Percentiles rank a stretch among this genome's conserved stretches.
phyloP scores from a whole-genome alignment of 139 green algal species.

The Pseudopediastrum boryanum region DNA sequence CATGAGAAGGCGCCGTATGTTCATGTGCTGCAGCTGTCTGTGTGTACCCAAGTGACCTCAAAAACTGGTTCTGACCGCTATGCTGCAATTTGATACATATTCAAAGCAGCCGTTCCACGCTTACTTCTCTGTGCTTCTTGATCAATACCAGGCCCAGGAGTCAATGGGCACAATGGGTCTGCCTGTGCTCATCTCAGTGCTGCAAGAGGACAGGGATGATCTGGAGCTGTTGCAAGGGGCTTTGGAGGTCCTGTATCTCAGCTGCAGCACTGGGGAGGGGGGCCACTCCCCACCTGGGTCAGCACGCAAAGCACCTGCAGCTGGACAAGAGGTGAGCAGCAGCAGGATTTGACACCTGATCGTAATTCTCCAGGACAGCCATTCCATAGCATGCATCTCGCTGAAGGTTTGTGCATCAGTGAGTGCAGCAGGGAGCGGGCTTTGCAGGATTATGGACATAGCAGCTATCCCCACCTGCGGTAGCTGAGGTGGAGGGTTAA shows the following conservation, averaged over 20 bases:
- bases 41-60: not conserved
- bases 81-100: not conserved
- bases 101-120: not conserved
- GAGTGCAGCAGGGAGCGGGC: no score
- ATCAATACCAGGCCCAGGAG: slow-evolving; percentile 56
- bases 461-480: no score
- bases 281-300: not conserved
- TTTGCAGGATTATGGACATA: no score
- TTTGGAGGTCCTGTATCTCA: slow-evolving; percentile 81
- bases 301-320: slow-evolving; percentile 1
- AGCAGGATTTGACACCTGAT: not conserved
- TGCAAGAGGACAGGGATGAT: slow-evolving; percentile 83
- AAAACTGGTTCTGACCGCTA: not conserved
- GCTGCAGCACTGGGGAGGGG: not conserved
- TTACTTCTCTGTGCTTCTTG: not conserved
- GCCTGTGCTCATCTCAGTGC: slow-evolving; percentile 66
- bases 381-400: no score
- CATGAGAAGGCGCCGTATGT: no score
- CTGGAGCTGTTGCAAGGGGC: slow-evolving; percentile 74
- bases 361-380: no score
- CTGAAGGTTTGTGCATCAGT: no score
- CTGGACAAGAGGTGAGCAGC: not conserved
- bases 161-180: slow-evolving; percentile 81
- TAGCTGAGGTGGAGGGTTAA: no score
- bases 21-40: not conserved